These are phyloP conservation scores for Dispira simplex DNA, from an alignment of 192 early-diverging fungal species.

Conservation along the genomic window DNA sequence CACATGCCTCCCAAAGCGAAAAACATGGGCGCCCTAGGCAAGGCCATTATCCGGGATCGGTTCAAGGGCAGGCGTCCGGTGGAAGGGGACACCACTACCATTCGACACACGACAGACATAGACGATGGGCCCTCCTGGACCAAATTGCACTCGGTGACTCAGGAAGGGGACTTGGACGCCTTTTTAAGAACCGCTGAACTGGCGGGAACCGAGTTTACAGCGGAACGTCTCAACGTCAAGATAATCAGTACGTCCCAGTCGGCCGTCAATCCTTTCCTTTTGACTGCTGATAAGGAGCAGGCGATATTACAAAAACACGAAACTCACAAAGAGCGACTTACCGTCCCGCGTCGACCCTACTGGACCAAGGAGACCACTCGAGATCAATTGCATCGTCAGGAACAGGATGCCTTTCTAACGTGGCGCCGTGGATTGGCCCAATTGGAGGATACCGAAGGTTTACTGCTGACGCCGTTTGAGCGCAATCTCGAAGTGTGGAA, in stretches of 20 bases:
- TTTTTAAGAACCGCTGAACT: conserved; percentile 91
- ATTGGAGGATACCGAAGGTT: conserved; percentile 83
- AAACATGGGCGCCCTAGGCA: conserved; percentile 3
- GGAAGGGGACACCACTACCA: not conserved
- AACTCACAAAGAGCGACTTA: conserved; percentile 54
- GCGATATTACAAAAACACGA: conserved; percentile 61
- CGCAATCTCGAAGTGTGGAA: conserved; percentile 98
- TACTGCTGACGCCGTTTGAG: conserved; percentile 95
- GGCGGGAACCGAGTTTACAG: conserved; percentile 88
- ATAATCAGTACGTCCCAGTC: conserved; percentile 48
- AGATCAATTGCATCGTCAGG: conserved; percentile 58
- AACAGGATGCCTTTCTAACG: conserved; percentile 76
- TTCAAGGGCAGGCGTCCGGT: conserved; percentile 2
- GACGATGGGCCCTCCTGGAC: conserved; percentile 74
- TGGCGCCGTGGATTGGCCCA: conserved; percentile 80
- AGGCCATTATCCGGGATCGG: conserved; percentile 23
- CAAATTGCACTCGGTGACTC: conserved; percentile 87
- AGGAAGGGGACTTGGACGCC: conserved; percentile 92
- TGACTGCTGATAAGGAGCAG: conserved; percentile 60
- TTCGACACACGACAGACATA: conserved; percentile 63
- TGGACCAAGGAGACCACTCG: conserved; percentile 81
- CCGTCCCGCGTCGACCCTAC: conserved; percentile 73
- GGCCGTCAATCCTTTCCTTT: conserved; percentile 66
- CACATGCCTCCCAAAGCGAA: not conserved
- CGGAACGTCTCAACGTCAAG: conserved; percentile 57